phyloP scores from a whole-genome alignment of 192 early-diverging fungal genomes.

The Backusella tarrabulga region DNA sequence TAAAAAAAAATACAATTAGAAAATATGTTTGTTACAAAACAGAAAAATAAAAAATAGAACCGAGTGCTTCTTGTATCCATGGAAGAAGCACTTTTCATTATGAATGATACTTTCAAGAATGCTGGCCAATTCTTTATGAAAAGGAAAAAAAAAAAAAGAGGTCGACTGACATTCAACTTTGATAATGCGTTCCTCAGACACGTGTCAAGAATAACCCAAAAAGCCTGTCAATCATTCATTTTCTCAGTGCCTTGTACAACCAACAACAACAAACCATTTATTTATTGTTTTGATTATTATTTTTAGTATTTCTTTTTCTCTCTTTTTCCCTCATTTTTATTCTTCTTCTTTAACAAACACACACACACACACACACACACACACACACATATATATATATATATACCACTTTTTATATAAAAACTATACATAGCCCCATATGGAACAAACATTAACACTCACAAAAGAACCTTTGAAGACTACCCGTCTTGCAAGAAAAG shows the following conservation, averaged over 20 bases:
- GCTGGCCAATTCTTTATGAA: not conserved
- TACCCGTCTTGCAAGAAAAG: not conserved
- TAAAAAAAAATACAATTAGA: not conserved
- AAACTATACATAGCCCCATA: not conserved
- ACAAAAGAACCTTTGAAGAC: not conserved
- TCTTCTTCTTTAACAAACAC: not conserved
- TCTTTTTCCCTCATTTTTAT: not conserved
- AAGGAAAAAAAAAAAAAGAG: not conserved
- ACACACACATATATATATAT: no score
- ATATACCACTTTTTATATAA: not conserved
- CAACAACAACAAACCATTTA: not conserved
- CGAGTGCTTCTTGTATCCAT: not conserved
- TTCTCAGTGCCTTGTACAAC: not conserved
- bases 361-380: no score
- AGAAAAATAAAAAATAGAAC: not conserved
- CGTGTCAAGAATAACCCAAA: slow-evolving; percentile 3
- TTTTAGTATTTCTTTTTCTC: not conserved
- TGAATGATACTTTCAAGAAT: not conserved
- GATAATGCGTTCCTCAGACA: slow-evolving; percentile 5
- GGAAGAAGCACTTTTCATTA: not conserved
- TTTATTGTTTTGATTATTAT: not conserved
- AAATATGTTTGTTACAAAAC: not conserved
- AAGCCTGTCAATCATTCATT: slow-evolving; percentile 7
- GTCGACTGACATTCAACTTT: not conserved
- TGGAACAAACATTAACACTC: not conserved